Evolutionary conservation across 768 basidiomycete species (phyloP).

Genomic region (Boletales sp.): DNA sequence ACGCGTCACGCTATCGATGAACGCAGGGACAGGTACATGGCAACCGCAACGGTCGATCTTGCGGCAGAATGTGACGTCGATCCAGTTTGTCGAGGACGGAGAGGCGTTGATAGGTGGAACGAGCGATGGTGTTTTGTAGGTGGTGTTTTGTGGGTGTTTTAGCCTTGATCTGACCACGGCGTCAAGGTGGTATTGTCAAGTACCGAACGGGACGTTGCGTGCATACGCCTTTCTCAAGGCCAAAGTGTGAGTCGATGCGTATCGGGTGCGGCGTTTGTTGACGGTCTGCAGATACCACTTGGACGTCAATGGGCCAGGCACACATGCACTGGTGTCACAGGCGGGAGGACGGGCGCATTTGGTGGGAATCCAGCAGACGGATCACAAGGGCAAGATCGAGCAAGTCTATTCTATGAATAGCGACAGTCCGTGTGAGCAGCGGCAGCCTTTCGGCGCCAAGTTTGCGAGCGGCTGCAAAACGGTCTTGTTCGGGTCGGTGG

Average conservation of each 20-base stretch:
- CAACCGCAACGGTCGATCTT: slow-evolving; percentile 59
- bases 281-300: slow-evolving; percentile 44
- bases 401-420: slow-evolving; percentile 47
- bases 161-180: slow-evolving; percentile 8
- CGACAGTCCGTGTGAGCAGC: slow-evolving; percentile 27
- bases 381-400: slow-evolving; percentile 51
- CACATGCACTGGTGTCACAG: slow-evolving; percentile 53
- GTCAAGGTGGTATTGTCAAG: slow-evolving; percentile 61
- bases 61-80: slow-evolving; percentile 60
- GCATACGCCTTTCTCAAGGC: slow-evolving; percentile 57
- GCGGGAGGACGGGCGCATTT: slow-evolving; percentile 48
- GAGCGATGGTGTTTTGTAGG: slow-evolving; percentile 65
- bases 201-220: slow-evolving; percentile 63
- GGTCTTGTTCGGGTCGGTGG: slow-evolving; percentile 54
- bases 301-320: slow-evolving; percentile 46
- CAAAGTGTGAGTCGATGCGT: slow-evolving; percentile 45
- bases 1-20: neutral
- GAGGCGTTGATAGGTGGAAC: slow-evolving; percentile 65
- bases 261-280: neutral
- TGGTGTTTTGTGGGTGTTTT: neutral
- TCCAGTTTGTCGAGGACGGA: slow-evolving; percentile 63
- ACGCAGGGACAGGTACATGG: slow-evolving; percentile 49
- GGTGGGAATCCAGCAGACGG: slow-evolving; percentile 46
- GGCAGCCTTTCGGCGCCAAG: slow-evolving; percentile 43
- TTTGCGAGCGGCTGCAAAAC: slow-evolving; percentile 52